Evolutionary conservation across 2,329 filamentous ascomycete species (phyloP).

Genomic region (Aspergillus ochraceoroseus): DNA sequence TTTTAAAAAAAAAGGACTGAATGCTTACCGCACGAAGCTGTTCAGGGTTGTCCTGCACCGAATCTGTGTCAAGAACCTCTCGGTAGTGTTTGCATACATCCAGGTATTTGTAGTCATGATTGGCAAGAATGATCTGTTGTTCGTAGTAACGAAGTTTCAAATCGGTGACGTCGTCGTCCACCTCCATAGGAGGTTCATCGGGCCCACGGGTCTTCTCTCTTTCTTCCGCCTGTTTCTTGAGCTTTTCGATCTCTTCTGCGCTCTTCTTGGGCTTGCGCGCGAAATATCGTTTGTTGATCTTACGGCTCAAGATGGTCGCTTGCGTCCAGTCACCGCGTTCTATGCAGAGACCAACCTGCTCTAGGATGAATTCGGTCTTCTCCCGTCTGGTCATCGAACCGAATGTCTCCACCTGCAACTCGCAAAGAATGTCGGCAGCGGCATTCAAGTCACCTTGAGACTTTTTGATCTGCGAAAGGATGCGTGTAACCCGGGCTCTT

Average conservation of each 20-base stretch:
- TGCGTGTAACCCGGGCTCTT: conserved; percentile 88
- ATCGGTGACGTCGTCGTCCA: conserved; percentile 87
- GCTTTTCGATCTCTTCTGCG: conserved; percentile 81
- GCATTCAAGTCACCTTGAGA: conserved; percentile 84
- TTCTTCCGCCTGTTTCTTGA: conserved; percentile 77
- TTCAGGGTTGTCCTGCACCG: conserved; percentile 80
- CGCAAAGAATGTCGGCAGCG: conserved; percentile 88
- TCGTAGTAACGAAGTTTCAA: conserved; percentile 95
- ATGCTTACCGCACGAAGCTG: conserved; percentile 75
- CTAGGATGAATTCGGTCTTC: conserved; percentile 97
- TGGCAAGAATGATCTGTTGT: conserved; percentile 91
- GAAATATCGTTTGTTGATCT: conserved; percentile 94
- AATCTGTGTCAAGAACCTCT: conserved; percentile 92
- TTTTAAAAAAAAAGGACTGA: conserved; percentile 3
- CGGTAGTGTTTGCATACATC: conserved; percentile 98
- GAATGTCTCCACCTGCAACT: conserved; percentile 97
- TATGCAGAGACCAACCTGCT: conserved; percentile 91
- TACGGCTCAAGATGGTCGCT: conserved; percentile 85
- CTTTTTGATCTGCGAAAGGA: conserved; percentile 97
- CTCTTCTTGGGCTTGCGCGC: conserved; percentile 86
- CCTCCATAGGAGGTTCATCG: conserved; percentile 69
- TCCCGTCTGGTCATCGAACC: conserved; percentile 95
- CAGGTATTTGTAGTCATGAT: conserved; percentile 95
- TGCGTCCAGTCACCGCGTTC: conserved; percentile 95
- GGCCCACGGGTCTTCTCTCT: conserved; percentile 69